Evolutionary conservation across 495 filamentous ascomycete genomes (phyloP).

Genomic region (Tuber borchii): DNA sequence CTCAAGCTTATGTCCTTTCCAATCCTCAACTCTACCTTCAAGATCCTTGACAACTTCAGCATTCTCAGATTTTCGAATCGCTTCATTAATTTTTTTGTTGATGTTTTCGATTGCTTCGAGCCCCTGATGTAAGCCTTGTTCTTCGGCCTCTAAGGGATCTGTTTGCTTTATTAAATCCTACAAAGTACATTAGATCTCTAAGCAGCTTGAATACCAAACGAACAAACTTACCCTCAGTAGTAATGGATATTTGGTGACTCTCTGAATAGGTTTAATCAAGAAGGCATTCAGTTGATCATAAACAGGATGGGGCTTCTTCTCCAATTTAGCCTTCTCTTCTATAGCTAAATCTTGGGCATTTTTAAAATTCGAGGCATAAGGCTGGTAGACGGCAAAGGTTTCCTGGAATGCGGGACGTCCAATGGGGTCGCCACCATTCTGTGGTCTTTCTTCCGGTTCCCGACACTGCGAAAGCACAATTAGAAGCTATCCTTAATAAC

Average conservation of each 20-base stretch:
- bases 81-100: conserved; percentile 76
- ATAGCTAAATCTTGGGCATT: conserved; percentile 39
- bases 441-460: conserved; percentile 30
- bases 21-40: conserved; percentile 82
- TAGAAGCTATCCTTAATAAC: conserved; percentile 11
- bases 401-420: conserved; percentile 51
- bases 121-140: conserved; percentile 61
- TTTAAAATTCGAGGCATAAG: conserved; percentile 77
- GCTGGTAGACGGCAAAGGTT: conserved; percentile 82
- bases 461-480: conserved; percentile 21
- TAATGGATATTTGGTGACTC: conserved; percentile 87
- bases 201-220: neutral
- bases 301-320: conserved; percentile 39
- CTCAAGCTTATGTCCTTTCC: conserved; percentile 87
- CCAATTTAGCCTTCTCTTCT: conserved; percentile 34
- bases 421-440: conserved; percentile 32
- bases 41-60: conserved; percentile 74
- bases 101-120: conserved; percentile 68
- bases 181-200: conserved; percentile 7
- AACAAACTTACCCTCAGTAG: conserved; percentile 64
- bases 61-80: conserved; percentile 78
- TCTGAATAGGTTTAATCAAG: conserved; percentile 91
- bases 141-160: conserved; percentile 67
- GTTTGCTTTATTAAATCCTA: conserved; percentile 77
- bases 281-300: conserved; percentile 64